Evolutionary conservation across 371 early-diverging fungal species (phyloP).

Genomic region (Mortierella sp.): DNA sequence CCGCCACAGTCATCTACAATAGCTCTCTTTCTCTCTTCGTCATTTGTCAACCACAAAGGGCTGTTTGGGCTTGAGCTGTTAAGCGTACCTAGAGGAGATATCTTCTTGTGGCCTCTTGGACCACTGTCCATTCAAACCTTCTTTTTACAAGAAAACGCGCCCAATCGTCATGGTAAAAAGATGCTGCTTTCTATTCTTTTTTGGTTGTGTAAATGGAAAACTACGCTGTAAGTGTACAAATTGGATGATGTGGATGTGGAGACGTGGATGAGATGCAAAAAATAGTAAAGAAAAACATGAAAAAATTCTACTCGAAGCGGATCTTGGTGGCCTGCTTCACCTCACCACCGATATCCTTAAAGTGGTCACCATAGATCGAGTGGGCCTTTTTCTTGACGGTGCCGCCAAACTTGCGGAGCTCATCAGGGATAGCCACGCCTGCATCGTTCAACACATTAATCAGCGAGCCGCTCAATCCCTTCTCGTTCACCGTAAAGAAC

Average conservation of each 20-base stretch:
- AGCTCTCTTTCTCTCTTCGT: too few relatives aligned
- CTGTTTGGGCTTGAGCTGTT: too few relatives aligned
- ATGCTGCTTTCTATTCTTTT: neutral
- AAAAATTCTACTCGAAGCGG: slow-evolving; percentile 67
- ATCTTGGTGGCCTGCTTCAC: slow-evolving; percentile 92
- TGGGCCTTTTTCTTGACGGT: slow-evolving; percentile 98
- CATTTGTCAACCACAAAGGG: too few relatives aligned
- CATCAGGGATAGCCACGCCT: slow-evolving; percentile 89
- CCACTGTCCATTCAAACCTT: too few relatives aligned
- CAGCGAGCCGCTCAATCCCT: slow-evolving; percentile 89
- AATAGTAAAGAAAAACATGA: slow-evolving; percentile 5
- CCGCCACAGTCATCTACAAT: too few relatives aligned
- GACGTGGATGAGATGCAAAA: neutral
- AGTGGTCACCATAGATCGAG: slow-evolving; percentile 95
- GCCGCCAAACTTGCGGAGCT: slow-evolving; percentile 92
- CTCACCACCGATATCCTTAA: slow-evolving; percentile 88
- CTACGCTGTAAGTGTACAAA: slow-evolving; percentile 8
- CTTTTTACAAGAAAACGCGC: too few relatives aligned
- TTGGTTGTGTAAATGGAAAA: neutral
- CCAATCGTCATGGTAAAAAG: neutral
- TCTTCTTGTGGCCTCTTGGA: too few relatives aligned
- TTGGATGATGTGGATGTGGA: neutral
- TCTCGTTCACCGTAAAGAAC: slow-evolving; percentile 95
- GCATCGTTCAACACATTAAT: slow-evolving; percentile 95
- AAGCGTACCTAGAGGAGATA: too few relatives aligned